Evolutionary conservation across 1,139 yeast species (phyloP).

Genomic region (Zygotorulaspora mrakii): DNA sequence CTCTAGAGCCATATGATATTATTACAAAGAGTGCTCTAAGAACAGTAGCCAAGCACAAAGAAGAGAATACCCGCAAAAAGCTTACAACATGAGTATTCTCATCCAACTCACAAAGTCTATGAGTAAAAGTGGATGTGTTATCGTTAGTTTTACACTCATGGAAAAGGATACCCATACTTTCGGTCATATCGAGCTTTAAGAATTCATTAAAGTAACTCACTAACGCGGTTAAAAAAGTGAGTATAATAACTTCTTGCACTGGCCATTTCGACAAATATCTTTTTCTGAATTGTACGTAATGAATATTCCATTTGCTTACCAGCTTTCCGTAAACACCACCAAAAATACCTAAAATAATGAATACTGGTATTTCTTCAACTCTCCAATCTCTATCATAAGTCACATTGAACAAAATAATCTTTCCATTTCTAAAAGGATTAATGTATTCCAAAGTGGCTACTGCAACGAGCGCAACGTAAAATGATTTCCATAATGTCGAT

Average conservation of each 20-base stretch:
- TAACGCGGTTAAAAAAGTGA: slow-evolving; percentile 68
- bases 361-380: slow-evolving; percentile 77
- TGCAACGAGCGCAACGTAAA: slow-evolving; percentile 86
- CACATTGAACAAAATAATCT: slow-evolving; percentile 86
- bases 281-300: slow-evolving; percentile 76
- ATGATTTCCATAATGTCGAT: slow-evolving; percentile 84
- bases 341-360: slow-evolving; percentile 73
- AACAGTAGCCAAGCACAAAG: slow-evolving; percentile 67
- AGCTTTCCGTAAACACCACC: slow-evolving; percentile 90
- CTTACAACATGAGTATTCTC: slow-evolving; percentile 33
- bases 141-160: slow-evolving; percentile 63
- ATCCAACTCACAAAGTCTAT: slow-evolving; percentile 50
- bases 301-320: slow-evolving; percentile 73
- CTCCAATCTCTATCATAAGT: slow-evolving; percentile 84
- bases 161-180: slow-evolving; percentile 84
- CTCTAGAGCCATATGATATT: slow-evolving; percentile 84
- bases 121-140: slow-evolving; percentile 40
- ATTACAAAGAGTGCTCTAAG: slow-evolving; percentile 69
- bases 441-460: slow-evolving; percentile 70
- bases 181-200: slow-evolving; percentile 86
- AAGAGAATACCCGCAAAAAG: slow-evolving; percentile 38
- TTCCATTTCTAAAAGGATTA: slow-evolving; percentile 93
- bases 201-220: slow-evolving; percentile 83
- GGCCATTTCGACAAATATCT: slow-evolving; percentile 47
- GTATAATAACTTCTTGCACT: slow-evolving; percentile 62